Base-by-base conservation (phyloP, 1,284 basidiomycete species). In the Sutorius eximius region DNA sequence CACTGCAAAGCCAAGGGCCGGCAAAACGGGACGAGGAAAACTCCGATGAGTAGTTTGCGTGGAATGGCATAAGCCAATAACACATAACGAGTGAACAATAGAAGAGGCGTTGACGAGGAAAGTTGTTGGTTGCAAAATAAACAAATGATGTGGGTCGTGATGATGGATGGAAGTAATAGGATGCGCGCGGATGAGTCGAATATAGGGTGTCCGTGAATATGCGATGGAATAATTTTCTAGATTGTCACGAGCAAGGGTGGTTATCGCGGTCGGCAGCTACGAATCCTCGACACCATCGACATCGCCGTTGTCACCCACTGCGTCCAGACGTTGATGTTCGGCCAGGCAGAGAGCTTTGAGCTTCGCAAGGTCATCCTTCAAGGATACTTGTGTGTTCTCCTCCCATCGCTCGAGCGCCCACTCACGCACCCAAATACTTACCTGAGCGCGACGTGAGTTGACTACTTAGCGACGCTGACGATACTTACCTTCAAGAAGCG, bases 401-500 rank as follows among this genome's bases (percentile, higher is more conserved):
- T 72, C 61, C 86, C 86, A 88, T 36, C 78, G 77, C 34, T 81
- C 78, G 24, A 83, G 67, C 0, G 83, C 85, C 86, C 86, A 88
- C 51, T 80, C 75, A 16, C 81, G 75, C 50, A 83, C 78, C 64
- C 76, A 85, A n/a, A 80, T 70, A 64, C 83, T 84, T 36, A 81
- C 80, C 85, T 86, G 44, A 3, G 49, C 15, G 11, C 48, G 40
- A 49, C 36, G 50, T 55, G 15, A 58, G 58, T 34, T 29, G 52
- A 45, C 15, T 22, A 1, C 4, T 8, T 10, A 2, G 3, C 12
- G 13, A 37, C 0, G 3, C 40, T 0, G 2, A 8, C 44, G 24
- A 32, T 7, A 33, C 48, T 65, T 5, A 92, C 91, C 80, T 93
- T 93, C 75, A 91, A 78, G 73, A 87, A 96, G 64, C 90, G 90